Conservation (phyloP, 2,329 filamentous ascomycete genomes). For the Neonectria coccinea region DNA sequence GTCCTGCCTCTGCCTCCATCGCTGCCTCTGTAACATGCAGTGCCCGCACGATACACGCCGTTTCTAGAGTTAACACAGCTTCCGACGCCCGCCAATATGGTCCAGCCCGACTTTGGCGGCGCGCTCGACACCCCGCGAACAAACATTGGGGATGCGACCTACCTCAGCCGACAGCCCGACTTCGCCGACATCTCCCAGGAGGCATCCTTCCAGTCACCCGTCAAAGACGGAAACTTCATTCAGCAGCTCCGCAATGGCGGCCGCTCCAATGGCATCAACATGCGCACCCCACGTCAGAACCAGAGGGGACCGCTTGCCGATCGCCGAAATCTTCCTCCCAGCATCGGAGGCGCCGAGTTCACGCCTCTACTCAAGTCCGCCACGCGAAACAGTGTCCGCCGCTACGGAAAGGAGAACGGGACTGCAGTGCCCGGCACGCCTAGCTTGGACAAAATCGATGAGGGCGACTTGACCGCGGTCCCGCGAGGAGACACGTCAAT, state of each 20-base stretch:
- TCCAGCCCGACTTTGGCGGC: conserved; percentile 69
- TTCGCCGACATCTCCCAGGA: conserved; percentile 86
- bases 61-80: conserved; percentile 36
- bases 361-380: conserved; percentile 90
- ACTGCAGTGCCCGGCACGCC: conserved; percentile 74
- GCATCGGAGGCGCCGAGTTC: conserved; percentile 81
- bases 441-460: conserved; percentile 72
- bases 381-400: conserved; percentile 77
- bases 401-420: conserved; percentile 71
- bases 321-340: conserved; percentile 76
- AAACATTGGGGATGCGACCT: conserved; percentile 85
- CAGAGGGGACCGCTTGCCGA: conserved; percentile 75
- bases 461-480: conserved; percentile 80
- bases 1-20: conserved; percentile 18
- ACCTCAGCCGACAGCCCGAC: conserved; percentile 75
- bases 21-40: conserved; percentile 38
- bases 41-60: conserved; percentile 30
- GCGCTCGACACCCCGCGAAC: conserved; percentile 88
- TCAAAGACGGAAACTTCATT: conserved; percentile 76
- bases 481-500: conserved; percentile 80
- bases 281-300: conserved; percentile 76
- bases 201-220: conserved; percentile 85
- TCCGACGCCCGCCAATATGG: conserved; percentile 61
- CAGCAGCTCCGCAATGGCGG: conserved; percentile 79
- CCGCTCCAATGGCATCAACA: conserved; percentile 64